Conservation (phyloP, 768 basidiomycete species). For the Amylocystis lapponica region DNA sequence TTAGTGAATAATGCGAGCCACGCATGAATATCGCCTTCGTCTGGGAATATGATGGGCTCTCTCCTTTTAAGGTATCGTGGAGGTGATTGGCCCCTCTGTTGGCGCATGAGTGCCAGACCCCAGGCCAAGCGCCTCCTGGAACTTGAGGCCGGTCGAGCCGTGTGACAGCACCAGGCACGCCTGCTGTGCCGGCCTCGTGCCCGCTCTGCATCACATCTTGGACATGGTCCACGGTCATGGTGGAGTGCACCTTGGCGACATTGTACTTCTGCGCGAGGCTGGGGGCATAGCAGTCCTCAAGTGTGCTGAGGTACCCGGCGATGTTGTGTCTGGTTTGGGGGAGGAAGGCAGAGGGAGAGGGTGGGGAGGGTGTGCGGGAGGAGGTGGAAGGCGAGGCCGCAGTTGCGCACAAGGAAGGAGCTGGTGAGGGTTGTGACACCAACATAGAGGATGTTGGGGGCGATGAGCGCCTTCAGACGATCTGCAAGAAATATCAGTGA, state of each 20-base stretch:
- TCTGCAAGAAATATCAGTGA: conserved; percentile 34
- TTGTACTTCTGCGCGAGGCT: conserved; percentile 61
- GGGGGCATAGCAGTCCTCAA: conserved; percentile 73
- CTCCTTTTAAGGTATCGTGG: too few species aligned
- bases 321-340: conserved; percentile 76
- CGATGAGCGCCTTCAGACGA: conserved; percentile 77
- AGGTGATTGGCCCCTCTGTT: too few species aligned
- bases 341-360: conserved; percentile 70
- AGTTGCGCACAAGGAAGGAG: conserved; percentile 79
- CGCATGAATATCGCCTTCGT: too few species aligned
- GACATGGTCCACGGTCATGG: conserved; percentile 52
- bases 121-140: conserved; percentile 54
- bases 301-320: conserved; percentile 51
- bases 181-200: conserved; percentile 36
- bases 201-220: conserved; percentile 47
- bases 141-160: conserved; percentile 68
- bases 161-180: conserved; percentile 40
- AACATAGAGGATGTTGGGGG: conserved; percentile 76
- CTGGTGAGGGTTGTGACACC: conserved; percentile 85
- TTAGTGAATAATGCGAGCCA: too few species aligned
- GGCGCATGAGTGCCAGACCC: too few species aligned
- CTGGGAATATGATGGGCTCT: too few species aligned
- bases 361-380: conserved; percentile 75
- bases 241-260: conserved; percentile 52
- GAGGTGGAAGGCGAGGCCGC: conserved; percentile 60